phyloP scores from a whole-genome alignment of 805 yeast species.

The Ogataea nakhonphanomensis region DNA sequence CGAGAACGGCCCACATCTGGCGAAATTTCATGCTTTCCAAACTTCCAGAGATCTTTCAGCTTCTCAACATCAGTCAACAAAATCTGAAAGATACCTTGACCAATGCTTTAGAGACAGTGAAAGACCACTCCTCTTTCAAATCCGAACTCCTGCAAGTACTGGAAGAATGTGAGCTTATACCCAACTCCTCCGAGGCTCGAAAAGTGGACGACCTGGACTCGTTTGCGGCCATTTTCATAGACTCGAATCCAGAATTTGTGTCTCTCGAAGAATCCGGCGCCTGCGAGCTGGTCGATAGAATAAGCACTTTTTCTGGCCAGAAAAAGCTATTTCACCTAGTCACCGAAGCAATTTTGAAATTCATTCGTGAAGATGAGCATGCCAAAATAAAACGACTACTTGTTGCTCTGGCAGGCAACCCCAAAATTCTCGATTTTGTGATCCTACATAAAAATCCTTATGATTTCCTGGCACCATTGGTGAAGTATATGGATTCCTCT shows the following conservation, averaged over 20 bases:
- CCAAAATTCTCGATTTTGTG: slow-evolving; percentile 40
- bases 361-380: slow-evolving; percentile 40
- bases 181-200: slow-evolving; percentile 12
- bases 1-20: slow-evolving; percentile 25
- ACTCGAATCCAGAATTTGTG: slow-evolving; percentile 45
- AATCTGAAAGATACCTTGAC: slow-evolving; percentile 24
- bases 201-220: slow-evolving; percentile 2
- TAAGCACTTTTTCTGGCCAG: slow-evolving; percentile 46
- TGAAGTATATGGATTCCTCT: slow-evolving; percentile 50
- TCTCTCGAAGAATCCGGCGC: slow-evolving; percentile 53
- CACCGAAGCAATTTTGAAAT: slow-evolving; percentile 30
- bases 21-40: slow-evolving; percentile 25
- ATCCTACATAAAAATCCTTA: slow-evolving; percentile 44
- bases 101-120: slow-evolving; percentile 21
- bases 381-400: slow-evolving; percentile 48
- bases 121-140: slow-evolving; percentile 14
- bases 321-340: slow-evolving; percentile 38
- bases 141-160: slow-evolving; percentile 18
- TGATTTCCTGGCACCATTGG: slow-evolving; percentile 40
- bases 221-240: slow-evolving; percentile 28
- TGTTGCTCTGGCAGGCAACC: slow-evolving; percentile 45
- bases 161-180: slow-evolving; percentile 22
- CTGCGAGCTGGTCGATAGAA: slow-evolving; percentile 43
- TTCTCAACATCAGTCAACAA: slow-evolving; percentile 30
- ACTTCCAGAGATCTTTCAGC: slow-evolving; percentile 25